Conservation (phyloP, 2,329 filamentous ascomycete species). For the Fusarium bactridioides region DNA sequence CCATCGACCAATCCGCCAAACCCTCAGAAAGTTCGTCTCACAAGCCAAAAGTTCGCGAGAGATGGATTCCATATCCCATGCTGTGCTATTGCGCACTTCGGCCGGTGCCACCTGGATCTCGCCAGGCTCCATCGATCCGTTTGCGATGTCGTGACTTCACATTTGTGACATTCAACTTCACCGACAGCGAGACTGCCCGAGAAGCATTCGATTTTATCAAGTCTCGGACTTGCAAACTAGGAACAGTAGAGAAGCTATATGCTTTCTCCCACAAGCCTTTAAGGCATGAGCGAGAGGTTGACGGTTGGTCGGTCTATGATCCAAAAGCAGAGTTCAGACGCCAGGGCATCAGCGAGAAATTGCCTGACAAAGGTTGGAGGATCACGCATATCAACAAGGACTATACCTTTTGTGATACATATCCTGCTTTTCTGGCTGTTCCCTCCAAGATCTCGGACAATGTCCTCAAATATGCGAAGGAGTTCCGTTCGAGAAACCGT, state of each 20-base stretch:
- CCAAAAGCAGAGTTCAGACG: constrained; percentile 84
- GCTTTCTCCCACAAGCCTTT: constrained; percentile 86
- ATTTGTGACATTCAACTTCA: constrained; percentile 90
- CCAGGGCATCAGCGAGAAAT: constrained; percentile 85
- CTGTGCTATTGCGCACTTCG: constrained; percentile 82
- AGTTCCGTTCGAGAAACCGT: constrained; percentile 86
- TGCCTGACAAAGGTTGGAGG: constrained; percentile 82
- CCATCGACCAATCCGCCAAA: constrained; percentile 44
- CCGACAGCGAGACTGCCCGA: constrained; percentile 74
- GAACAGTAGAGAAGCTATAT: constrained; percentile 86
- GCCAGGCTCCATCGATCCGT: constrained; percentile 81
- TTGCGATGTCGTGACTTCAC: constrained; percentile 93
- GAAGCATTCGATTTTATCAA: constrained; percentile 91
- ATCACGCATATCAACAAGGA: constrained; percentile 89
- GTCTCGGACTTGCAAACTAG: constrained; percentile 79
- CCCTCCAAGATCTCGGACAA: constrained; percentile 95
- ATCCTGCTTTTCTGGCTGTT: constrained; percentile 84
- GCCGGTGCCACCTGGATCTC: constrained; percentile 73
- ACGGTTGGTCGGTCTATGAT: constrained; percentile 88
- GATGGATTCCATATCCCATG: constrained; percentile 96
- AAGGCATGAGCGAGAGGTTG: constrained; percentile 74
- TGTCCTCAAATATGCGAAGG: constrained; percentile 89
- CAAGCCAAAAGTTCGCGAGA: constrained; percentile 62
- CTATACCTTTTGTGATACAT: constrained; percentile 91
- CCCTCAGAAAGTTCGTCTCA: constrained; percentile 30